These are phyloP conservation scores for Pseudogymnoascus sp. DNA, from an alignment of 2,329 filamentous ascomycete species.

Conservation along the genomic window DNA sequence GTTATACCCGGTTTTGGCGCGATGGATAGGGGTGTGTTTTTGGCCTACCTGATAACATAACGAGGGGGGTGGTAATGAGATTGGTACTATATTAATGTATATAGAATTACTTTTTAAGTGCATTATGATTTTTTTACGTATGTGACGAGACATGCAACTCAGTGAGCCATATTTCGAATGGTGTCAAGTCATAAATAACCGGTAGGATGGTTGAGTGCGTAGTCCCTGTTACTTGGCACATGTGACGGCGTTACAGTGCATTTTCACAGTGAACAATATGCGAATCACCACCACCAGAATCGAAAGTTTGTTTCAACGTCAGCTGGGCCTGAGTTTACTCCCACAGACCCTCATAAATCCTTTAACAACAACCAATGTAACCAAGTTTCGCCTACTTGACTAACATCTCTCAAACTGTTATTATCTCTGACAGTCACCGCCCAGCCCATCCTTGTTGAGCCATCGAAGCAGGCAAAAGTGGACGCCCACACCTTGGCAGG, in stretches of 20 bases:
- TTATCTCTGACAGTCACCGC: too few species aligned
- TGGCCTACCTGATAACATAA: background rate
- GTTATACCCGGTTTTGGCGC: constrained; percentile 7
- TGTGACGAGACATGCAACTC: background rate
- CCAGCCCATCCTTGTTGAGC: too few species aligned
- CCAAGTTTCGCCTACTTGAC: background rate
- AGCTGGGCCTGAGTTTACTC: background rate
- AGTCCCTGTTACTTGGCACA: background rate
- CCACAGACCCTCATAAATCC: background rate
- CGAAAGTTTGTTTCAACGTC: constrained; percentile 2
- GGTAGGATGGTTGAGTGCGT: background rate
- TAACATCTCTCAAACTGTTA: too few species aligned
- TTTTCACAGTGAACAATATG: background rate
- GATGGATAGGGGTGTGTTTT: background rate
- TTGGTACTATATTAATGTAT: constrained; percentile 4
- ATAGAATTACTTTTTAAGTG: background rate
- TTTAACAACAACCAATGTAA: background rate
- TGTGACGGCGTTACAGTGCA: background rate
- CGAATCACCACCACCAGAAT: background rate
- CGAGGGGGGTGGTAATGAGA: background rate
- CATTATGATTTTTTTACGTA: background rate
- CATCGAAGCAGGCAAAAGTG: too few species aligned
- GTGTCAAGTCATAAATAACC: background rate
- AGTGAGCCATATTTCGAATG: background rate
- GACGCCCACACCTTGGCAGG: too few species aligned